A percentile compares a stretch with the other conserved stretches of the same genome.
Conservation (phyloP, 2,329 filamentous ascomycete genomes). For the Westerdykella ornata region DNA sequence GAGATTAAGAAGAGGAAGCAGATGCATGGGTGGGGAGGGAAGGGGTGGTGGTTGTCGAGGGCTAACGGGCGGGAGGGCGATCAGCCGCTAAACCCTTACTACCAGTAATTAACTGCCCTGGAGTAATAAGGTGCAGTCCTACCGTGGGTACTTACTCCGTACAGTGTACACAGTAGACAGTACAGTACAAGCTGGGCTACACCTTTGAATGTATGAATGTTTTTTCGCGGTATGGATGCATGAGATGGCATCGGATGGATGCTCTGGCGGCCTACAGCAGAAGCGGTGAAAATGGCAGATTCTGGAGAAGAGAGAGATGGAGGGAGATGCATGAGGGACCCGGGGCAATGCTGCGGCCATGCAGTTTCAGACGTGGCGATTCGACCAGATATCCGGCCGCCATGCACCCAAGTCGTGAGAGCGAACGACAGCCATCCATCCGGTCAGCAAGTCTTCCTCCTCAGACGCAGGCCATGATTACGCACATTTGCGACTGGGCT, state of each 20-base stretch:
- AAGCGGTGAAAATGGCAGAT: constrained; percentile 16
- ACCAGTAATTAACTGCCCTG: no score
- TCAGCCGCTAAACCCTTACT: no score
- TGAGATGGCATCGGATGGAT: background rate
- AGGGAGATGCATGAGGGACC: background rate
- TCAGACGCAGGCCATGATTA: constrained; percentile 9
- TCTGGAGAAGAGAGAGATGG: constrained; percentile 1
- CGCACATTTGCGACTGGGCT: constrained; percentile 6
- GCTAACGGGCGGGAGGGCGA: constrained; percentile 3
- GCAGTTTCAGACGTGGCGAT: constrained; percentile 15
- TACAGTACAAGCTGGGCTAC: no score
- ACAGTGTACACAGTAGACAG: no score
- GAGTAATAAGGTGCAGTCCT: no score
- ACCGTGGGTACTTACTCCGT: no score
- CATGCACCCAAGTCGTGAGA: constrained; percentile 1
- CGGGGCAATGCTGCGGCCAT: constrained; percentile 15
- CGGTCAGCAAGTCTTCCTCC: constrained; percentile 3
- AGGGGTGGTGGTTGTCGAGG: constrained; percentile 14
- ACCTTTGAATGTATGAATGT: no score
- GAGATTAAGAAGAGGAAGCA: no score
- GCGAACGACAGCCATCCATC: constrained; percentile 9
- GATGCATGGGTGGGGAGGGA: background rate
- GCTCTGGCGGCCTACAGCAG: constrained; percentile 1
- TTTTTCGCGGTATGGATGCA: background rate
- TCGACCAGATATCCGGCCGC: constrained; percentile 6